Base-by-base conservation (phyloP, 2,329 filamentous ascomycete species). In the Paramyrothecium sp. region DNA sequence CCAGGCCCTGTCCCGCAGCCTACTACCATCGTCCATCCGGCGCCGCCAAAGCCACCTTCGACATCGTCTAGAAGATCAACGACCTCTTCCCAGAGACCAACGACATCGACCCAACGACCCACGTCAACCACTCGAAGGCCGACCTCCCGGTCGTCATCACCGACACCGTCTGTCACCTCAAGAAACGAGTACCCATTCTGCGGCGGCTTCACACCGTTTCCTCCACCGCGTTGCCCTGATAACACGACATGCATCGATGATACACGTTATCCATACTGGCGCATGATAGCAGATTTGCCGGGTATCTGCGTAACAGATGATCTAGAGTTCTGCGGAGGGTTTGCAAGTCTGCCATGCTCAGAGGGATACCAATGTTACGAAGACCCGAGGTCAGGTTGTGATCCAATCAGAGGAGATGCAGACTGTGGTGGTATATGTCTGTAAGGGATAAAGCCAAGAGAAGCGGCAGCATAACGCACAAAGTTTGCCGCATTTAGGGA, bases 401-500 rank as follows among this genome's bases (percentile, higher is more conserved):
- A 49, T 21, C 47, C 20, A 7, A 49, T 13, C 20, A 46, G 12
- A 23, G 47, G 22, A 21, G 47, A 20, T 21, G 47, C 47, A 3
- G 22, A 21, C 8, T 49, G 47, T 21, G 19, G 22, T 21, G 47
- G 47, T 49, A 49, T 49, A 5, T 49, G 47, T 22, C 16, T 49
- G 22, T 49, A 16, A 69, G 38, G 13, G 13, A 4, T 7, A 44
- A 7, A 30, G 26, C 10, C 26, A n/a, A n/a, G 26, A 10, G 26
- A 30, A 30, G 26, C 26, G 10, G 26, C 26, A 30, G 10, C 4
- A 10, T 30, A 5, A 30, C 4, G 5, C 10, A 30, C 26, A 30
- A 30, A 10, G 26, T 4, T 30, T 10, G 26, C 4, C 10, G 10
- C 26, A 5, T 30, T 30, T 30, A n/a, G n/a, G n/a, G n/a, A n/a